Conservation (phyloP, 2,329 filamentous ascomycete species). For the Epichloe amarillans region DNA sequence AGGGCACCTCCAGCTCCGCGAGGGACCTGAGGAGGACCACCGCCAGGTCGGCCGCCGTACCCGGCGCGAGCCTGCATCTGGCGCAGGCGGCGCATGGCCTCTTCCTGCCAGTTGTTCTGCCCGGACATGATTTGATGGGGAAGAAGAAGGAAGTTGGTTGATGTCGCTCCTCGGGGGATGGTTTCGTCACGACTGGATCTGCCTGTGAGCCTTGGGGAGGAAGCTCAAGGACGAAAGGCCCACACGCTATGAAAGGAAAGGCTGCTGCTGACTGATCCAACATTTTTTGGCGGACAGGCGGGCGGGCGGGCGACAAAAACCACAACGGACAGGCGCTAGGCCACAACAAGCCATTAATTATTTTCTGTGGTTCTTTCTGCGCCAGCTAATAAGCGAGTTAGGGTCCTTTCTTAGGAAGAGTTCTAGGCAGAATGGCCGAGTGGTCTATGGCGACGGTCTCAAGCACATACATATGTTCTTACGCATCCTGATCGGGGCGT, state of each 20-base stretch:
- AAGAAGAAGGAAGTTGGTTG: neutral
- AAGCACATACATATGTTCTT: slow-evolving; percentile 10
- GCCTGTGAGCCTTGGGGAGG: neutral
- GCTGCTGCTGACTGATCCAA: slow-evolving; percentile 5
- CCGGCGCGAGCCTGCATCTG: slow-evolving; percentile 32
- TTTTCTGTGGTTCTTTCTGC: neutral
- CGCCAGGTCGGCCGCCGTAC: slow-evolving; percentile 28
- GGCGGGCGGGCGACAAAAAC: no score
- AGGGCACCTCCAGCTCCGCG: slow-evolving; percentile 27
- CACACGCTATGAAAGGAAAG: neutral
- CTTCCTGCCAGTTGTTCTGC: slow-evolving; percentile 31
- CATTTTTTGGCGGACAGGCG: neutral
- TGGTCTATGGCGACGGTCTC: slow-evolving; percentile 13
- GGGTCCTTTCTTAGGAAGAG: fast-evolving
- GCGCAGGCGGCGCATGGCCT: slow-evolving; percentile 37
- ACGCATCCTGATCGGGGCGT: slow-evolving; percentile 8
- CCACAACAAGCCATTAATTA: neutral
- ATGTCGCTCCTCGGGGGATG: neutral
- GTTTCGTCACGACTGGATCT: slow-evolving; percentile 1
- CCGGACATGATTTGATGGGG: slow-evolving; percentile 16
- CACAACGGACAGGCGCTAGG: neutral
- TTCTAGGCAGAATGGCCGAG: slow-evolving; percentile 12
- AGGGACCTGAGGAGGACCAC: slow-evolving; percentile 24
- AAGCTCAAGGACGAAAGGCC: neutral
- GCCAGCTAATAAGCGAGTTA: neutral